Evolutionary conservation across 495 filamentous ascomycete genomes (phyloP), one percentile per base, ranked within the genome.

Genomic region (Xylaria palmicola): DNA sequence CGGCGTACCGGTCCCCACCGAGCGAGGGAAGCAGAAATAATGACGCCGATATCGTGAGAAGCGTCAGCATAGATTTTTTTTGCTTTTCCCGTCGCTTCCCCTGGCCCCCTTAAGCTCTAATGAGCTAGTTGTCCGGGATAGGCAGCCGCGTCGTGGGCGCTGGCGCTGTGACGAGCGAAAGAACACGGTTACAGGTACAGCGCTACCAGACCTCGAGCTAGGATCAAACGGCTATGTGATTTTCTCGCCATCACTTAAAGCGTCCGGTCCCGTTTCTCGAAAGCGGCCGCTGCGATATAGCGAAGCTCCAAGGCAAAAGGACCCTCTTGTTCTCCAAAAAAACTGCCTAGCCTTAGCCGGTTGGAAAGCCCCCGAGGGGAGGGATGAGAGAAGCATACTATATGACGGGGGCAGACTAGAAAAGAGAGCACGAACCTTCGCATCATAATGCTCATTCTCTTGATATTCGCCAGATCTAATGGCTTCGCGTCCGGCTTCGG

Each of bases 321-420:
- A 15, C 90, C 90, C 62, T 89, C 76, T 72, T 92, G 90, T 0
- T 81, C 78, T 7, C 87, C 90, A 66, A 93, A 93, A 74, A 90
- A 92, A 67, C 88, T 91, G 55, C 36, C 17, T 30, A 41, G 36
- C 27, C n/a, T 55, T 1, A 60, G 48, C 12, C 0, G 4, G 6
- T 37, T n/a, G n/a, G n/a, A n/a, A n/a, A n/a, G n/a, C n/a, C n/a
- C n/a, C n/a, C n/a, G n/a, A n/a, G n/a, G n/a, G n/a, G 15, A 27
- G 3, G 26, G 9, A 36, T 26, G 43, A 17, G 22, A 32, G 29
- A n/a, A n/a, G 27, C 24, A 6, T 15, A 3, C 3, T 34, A 45
- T 36, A 13, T 6, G 32, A 13, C 6, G 10, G 2, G 12, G 15
- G 37, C 17, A 50, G 26, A 13, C 50, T 13, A 49, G 48, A 12